Evolutionary conservation across 106 monocot genomes (phyloP).

Genomic region (Triglochin maritima): DNA sequence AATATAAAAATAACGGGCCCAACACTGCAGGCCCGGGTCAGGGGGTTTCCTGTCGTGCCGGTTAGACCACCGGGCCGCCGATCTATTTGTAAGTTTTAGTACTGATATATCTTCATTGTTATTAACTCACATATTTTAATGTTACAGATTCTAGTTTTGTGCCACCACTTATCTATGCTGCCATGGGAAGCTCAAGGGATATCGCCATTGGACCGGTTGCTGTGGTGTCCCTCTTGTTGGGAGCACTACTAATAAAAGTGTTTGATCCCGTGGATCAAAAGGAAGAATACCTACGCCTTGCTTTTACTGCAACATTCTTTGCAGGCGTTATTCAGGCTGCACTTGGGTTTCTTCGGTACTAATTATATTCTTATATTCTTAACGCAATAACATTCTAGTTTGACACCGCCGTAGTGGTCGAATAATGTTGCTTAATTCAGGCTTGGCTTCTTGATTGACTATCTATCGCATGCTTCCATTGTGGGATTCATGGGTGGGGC

Average conservation of each 20-base stretch:
- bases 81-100: constrained; percentile 25
- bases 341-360: constrained; percentile 67
- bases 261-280: constrained; percentile 38
- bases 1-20: too few relatives aligned
- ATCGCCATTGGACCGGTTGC: constrained; percentile 94
- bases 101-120: background rate
- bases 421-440: constrained; percentile 12
- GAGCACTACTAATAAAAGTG: constrained; percentile 53
- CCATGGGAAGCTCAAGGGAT: constrained; percentile 89
- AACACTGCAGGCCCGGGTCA: too few relatives aligned
- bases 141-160: constrained; percentile 75
- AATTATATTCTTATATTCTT: background rate
- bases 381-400: too few relatives aligned
- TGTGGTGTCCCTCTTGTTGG: constrained; percentile 80
- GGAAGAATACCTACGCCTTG: constrained; percentile 43
- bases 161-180: constrained; percentile 72
- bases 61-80: too few relatives aligned
- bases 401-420: too few relatives aligned
- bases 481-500: constrained; percentile 72
- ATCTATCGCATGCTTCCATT: constrained; percentile 53
- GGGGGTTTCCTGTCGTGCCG: too few relatives aligned
- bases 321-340: constrained; percentile 73
- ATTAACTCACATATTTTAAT: background rate
- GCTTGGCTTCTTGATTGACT: constrained; percentile 60
- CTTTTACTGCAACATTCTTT: constrained; percentile 90